Conservation (phyloP, 495 filamentous ascomycete species). For the Parachaetomium inaequale region DNA sequence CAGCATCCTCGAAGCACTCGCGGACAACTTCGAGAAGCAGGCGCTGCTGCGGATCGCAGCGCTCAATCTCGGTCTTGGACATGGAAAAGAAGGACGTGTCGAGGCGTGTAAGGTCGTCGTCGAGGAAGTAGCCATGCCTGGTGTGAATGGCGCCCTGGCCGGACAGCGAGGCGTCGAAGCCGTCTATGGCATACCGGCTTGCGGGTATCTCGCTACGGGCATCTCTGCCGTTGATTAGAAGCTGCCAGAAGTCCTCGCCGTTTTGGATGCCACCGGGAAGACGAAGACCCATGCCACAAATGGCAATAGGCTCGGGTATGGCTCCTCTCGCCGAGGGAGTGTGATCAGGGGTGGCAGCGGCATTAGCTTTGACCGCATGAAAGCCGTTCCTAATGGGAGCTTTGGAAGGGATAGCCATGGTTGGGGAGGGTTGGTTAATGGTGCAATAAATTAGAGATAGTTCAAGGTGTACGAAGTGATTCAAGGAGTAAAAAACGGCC, state of each 20-base stretch:
- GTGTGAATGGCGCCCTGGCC: neutral
- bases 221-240: neutral
- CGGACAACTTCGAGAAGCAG: slow-evolving; percentile 47
- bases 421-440: neutral
- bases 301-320: neutral
- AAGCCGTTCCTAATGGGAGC: neutral
- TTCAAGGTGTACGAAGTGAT: neutral
- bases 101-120: slow-evolving; percentile 29
- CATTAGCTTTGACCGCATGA: slow-evolving; percentile 11
- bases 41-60: slow-evolving; percentile 52
- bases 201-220: neutral
- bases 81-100: slow-evolving; percentile 43
- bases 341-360: neutral
- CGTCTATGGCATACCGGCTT: neutral
- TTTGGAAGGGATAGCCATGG: neutral
- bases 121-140: slow-evolving; percentile 29
- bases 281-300: neutral
- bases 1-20: slow-evolving; percentile 47
- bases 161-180: neutral
- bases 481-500: too few species aligned
- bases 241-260: slow-evolving; percentile 1
- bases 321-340: neutral
- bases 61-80: slow-evolving; percentile 37
- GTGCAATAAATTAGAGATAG: neutral
- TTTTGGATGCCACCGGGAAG: neutral